These are phyloP conservation scores for Medakamo hakoo DNA, from an alignment of 139 green algal species.

Conservation along the genomic window DNA sequence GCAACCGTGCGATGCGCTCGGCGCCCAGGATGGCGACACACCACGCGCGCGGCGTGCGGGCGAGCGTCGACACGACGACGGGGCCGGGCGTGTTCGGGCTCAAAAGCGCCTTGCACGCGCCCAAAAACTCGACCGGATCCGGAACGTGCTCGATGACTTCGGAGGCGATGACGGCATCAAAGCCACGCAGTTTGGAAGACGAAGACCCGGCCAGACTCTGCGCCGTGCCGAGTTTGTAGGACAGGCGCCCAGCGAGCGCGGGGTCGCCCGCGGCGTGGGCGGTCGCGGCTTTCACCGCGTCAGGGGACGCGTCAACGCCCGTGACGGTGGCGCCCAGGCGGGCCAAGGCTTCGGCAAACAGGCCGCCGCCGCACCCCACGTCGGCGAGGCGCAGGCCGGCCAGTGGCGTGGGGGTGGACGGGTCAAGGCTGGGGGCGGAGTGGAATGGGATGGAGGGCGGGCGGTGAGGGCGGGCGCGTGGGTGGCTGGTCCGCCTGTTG, in stretches of 20 bases:
- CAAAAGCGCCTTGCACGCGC: slow-evolving; percentile 10
- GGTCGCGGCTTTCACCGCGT: slow-evolving; percentile 16
- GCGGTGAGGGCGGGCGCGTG: background rate
- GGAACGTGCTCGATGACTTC: slow-evolving; percentile 60
- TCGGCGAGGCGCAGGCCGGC: slow-evolving; percentile 46
- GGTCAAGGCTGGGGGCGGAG: slow-evolving; percentile 1
- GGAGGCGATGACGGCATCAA: slow-evolving; percentile 35
- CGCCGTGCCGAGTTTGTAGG: slow-evolving; percentile 12
- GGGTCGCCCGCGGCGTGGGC: slow-evolving; percentile 19
- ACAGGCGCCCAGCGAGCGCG: slow-evolving; percentile 10
- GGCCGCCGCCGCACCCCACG: slow-evolving; percentile 77
- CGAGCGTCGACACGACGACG: slow-evolving; percentile 74
- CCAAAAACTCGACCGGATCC: slow-evolving; percentile 24
- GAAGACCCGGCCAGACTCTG: background rate
- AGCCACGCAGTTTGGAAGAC: background rate
- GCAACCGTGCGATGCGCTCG: slow-evolving; percentile 52
- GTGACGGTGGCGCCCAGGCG: slow-evolving; percentile 51
- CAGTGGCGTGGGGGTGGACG: slow-evolving; percentile 10
- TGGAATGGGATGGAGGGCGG: background rate
- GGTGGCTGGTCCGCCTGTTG: background rate
- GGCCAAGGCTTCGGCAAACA: slow-evolving; percentile 63
- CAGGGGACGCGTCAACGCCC: slow-evolving; percentile 35
- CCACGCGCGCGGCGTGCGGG: slow-evolving; percentile 61
- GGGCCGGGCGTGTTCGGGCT: slow-evolving; percentile 14
- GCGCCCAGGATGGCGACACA: slow-evolving; percentile 64